A percentile compares a stretch with the other conserved stretches of the same genome.
phyloP scores from a whole-genome alignment of 1,139 yeast genomes.

The Yamadazyma blattariae region DNA sequence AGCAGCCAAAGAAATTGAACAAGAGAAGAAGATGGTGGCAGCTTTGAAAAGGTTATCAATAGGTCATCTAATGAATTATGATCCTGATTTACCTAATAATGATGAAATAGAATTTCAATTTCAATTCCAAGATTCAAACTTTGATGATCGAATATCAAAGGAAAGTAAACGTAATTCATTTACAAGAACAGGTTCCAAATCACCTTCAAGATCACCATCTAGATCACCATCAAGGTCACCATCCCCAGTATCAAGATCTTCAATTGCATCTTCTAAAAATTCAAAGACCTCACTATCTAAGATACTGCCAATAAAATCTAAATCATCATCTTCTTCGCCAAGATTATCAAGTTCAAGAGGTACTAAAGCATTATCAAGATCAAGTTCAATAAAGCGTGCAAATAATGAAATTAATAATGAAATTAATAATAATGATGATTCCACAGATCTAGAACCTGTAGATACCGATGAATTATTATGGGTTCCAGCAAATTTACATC shows the following conservation, averaged over 20 bases:
- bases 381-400: neutral
- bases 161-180: constrained; percentile 2
- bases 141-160: constrained; percentile 8
- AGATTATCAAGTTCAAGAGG: neutral
- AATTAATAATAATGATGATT: neutral
- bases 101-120: constrained; percentile 35
- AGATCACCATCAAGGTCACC: constrained; percentile 9
- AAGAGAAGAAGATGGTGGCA: constrained; percentile 57
- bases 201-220: constrained; percentile 5
- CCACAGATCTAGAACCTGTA: constrained; percentile 1
- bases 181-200: neutral
- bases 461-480: constrained; percentile 52
- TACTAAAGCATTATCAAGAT: constrained; percentile 1
- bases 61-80: constrained; percentile 52
- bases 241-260: constrained; percentile 1
- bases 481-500: constrained; percentile 96
- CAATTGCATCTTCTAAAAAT: constrained; percentile 7
- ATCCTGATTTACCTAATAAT: constrained; percentile 50
- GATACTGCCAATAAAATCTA: constrained; percentile 4
- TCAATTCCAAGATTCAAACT: constrained; percentile 23
- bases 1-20: constrained; percentile 51
- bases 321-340: constrained; percentile 3
- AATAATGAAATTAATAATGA: neutral
- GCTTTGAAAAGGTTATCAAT: constrained; percentile 55
- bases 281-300: constrained; percentile 5